phyloP scores from a whole-genome alignment of 202 grass and related monocot genomes.

The Carex arenaria region DNA sequence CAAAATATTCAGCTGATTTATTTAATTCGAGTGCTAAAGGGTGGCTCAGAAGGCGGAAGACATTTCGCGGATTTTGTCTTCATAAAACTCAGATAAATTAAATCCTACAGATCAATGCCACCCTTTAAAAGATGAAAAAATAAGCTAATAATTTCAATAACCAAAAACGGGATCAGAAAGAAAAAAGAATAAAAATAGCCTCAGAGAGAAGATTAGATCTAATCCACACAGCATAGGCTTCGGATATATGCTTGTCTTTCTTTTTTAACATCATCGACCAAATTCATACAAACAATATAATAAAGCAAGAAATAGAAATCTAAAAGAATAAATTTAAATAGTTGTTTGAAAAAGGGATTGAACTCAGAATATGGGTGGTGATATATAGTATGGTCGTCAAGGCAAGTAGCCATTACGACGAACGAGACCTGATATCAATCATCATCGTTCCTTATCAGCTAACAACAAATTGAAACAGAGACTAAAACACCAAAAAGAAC shows the following conservation, averaged over 20 bases:
- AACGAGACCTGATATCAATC: conserved; percentile 40
- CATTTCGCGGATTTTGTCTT: conserved; percentile 31
- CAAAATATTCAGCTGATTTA: background rate
- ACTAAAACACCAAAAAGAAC: background rate
- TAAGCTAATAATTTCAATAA: background rate
- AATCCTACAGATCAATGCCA: conserved; percentile 30
- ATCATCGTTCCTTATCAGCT: conserved; percentile 15
- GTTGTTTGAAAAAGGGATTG: background rate
- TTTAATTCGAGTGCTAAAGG: background rate
- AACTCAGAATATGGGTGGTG: conserved; percentile 48
- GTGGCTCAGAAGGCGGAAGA: conserved; percentile 40
- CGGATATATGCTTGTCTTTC: conserved; percentile 54
- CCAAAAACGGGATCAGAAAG: background rate
- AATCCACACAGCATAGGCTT: conserved; percentile 29
- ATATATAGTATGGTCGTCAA: conserved; percentile 49
- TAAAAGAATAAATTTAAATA: background rate
- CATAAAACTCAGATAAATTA: conserved; percentile 24
- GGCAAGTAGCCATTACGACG: conserved; percentile 45
- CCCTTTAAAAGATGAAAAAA: background rate
- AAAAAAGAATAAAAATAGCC: background rate
- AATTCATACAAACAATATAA: background rate
- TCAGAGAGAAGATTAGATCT: conserved; percentile 54
- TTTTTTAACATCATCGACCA: conserved; percentile 28
- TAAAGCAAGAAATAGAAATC: background rate
- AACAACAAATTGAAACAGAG: background rate